These are phyloP conservation scores for Wickerhamiella brachini DNA, from an alignment of 805 yeast species.

Conservation along the genomic window DNA sequence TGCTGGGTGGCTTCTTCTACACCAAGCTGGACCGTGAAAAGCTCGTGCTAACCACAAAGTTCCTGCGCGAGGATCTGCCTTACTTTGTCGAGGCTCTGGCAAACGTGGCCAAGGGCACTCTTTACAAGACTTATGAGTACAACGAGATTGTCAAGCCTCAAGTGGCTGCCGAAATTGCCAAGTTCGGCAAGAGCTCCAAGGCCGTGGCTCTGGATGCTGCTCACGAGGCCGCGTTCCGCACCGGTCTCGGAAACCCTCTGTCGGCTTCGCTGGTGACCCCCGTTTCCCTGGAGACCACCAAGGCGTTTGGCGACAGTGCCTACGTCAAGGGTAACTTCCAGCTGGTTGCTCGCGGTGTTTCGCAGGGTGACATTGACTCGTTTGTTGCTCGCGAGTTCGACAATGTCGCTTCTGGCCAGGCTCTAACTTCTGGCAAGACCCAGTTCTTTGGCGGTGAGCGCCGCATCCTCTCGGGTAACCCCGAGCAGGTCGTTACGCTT, in stretches of 20 bases:
- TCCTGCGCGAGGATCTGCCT: conserved; percentile 80
- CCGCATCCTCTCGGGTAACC: conserved; percentile 42
- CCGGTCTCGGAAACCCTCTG: conserved; percentile 76
- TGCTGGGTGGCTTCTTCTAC: conserved; percentile 71
- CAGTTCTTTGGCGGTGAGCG: conserved; percentile 49
- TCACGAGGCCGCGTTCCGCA: conserved; percentile 71
- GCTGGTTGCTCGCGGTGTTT: conserved; percentile 61
- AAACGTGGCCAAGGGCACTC: conserved; percentile 48
- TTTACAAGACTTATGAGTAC: conserved; percentile 73
- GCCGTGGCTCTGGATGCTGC: conserved; percentile 62
- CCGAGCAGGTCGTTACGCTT: conserved; percentile 54
- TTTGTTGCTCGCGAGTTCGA: conserved; percentile 51
- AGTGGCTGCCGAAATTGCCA: conserved; percentile 47
- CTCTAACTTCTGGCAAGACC: conserved; percentile 31
- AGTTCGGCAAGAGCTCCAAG: conserved; percentile 32
- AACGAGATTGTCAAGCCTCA: conserved; percentile 71
- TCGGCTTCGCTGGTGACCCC: conserved; percentile 53
- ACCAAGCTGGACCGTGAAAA: conserved; percentile 71
- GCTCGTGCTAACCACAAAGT: conserved; percentile 64
- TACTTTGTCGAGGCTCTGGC: conserved; percentile 80
- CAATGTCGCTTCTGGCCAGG: conserved; percentile 47
- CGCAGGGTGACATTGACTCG: conserved; percentile 50
- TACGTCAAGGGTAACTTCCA: conserved; percentile 61
- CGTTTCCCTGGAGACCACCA: conserved; percentile 49
- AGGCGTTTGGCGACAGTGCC: conserved; percentile 48